Base-by-base conservation (phyloP, 495 filamentous ascomycete species). In the Aspergillus campestris region DNA sequence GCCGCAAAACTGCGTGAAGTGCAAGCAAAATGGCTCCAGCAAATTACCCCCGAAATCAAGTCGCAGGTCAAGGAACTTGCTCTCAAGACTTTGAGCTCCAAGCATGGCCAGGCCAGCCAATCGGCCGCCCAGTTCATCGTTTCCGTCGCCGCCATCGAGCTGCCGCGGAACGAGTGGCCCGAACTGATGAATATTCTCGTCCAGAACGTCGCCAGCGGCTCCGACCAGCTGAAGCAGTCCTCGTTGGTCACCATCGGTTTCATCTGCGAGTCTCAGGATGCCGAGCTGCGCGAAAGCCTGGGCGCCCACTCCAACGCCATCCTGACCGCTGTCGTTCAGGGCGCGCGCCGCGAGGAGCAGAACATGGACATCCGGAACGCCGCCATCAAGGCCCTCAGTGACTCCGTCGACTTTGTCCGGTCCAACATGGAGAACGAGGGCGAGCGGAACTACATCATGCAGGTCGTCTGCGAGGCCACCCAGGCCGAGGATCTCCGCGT, bases 401-500 rank as follows among this genome's bases (percentile, higher is more conserved):
- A 98, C 61, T 95, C 89, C n/a, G 80, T 97, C 18, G 92, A 98
- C 65, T 98, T 98, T 62, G 91, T 98, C 31, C 80, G 87, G 10
- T 88, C 86, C 64, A 98, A 98, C 68, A 97, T 98, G 65, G 92
- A 96, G 61, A 94, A 97, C 58, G 92, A 98, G 65, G 92, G 91
- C 51, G 92, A 98, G 72, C 81, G 92, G 32, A 97, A 98, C 71
- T 97, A 97, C 72, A 98, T 98, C 59, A 98, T 98, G 92, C 92
- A 98, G 71, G 92, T 98, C 52, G 86, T 98, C 56, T 98, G 92
- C 68, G 92, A 98, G 72, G 94, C 94, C 43, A 97, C 94, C 40
- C 94, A 97, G 67, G 87, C 88, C 48, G 72, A 75, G 13, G 91
- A 98, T 66, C 76, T 76, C 44, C 80, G 89, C 56, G 90, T 97